Base-by-base conservation (phyloP, 306 rosid species). In the Glycine soja region DNA sequence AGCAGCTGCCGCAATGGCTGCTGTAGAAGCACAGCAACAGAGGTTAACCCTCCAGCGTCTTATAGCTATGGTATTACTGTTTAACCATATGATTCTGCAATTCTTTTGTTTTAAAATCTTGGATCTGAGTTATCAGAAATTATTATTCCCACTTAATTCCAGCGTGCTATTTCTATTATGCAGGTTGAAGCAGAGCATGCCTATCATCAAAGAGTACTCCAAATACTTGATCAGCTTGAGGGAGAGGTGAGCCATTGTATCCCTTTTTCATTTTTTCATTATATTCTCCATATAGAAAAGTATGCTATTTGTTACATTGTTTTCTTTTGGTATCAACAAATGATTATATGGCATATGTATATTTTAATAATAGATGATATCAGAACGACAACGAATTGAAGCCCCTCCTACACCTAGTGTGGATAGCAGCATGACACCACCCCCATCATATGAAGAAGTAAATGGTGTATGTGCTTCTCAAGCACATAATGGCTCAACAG, bases 11-110 rank as follows among this genome's bases (percentile, higher is more conserved):
- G 97, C 99, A 82, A 90, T 95, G 99, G 89, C 98, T 51, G 99
- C 99, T 85, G 98, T 95, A 66, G 99, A 95, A 89, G 97, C 97
- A 56, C 99, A 93, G 81, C 99, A 95, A 74, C 99, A 95, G 89
- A 91, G 99, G 82, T 74, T 95, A 82, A 95, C 98, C 70, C 97
- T 95, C 82, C 99, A 93, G 82, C 93, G 99, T 82, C 92, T 95
- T 77, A 91, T 93, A 85, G 88, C 98, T 63, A 93, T 91, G 99
- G 99, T 95, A 83, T 40, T 81, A 48, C 69, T 59, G 80, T 63
- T 82, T 81, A 13, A 56, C 38, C 68, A 70, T 65, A 51, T 70
- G 70, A 48, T 50, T 72, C 30, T 78, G 30, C 74, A 64, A 50
- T 56, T 15, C 38, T 66, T 48, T 48, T 40, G 68, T 53, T 80